Evolutionary conservation across 257 asterid genomes (phyloP).

Genomic region (Fraxinus quadrangulata): DNA sequence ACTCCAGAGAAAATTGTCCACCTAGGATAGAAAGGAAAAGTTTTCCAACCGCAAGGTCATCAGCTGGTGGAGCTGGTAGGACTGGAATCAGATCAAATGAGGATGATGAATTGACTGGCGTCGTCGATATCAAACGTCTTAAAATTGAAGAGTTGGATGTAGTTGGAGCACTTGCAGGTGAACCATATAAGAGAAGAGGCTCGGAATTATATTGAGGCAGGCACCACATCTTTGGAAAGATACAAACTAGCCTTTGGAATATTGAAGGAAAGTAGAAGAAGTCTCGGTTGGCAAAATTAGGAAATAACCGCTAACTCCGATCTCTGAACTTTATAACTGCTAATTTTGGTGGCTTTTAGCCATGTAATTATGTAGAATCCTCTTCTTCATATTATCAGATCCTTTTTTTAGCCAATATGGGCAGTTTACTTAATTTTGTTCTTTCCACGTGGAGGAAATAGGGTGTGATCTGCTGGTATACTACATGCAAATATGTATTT

Average conservation of each 20-base stretch:
- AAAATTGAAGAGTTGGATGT: constrained; percentile 59
- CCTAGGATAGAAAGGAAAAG: constrained; percentile 61
- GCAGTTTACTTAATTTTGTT: too few species aligned
- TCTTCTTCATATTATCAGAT: constrained; percentile 19
- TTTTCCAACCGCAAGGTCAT: constrained; percentile 58
- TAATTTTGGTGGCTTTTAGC: constrained; percentile 27
- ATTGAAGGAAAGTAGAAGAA: not conserved
- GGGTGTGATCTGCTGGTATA: too few species aligned
- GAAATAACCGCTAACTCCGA: not conserved
- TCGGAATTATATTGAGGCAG: constrained; percentile 68
- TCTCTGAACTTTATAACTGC: too few species aligned
- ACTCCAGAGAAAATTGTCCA: constrained; percentile 59
- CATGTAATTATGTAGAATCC: constrained; percentile 37
- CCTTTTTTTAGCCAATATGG: not conserved
- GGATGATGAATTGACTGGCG: constrained; percentile 60
- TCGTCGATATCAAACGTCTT: constrained; percentile 61
- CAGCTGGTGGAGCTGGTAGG: constrained; percentile 69
- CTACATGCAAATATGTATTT: too few species aligned
- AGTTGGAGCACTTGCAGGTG: constrained; percentile 51
- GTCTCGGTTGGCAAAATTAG: constrained; percentile 70
- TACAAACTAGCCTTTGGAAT: constrained; percentile 32
- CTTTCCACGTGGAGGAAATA: too few species aligned
- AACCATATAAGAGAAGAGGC: constrained; percentile 91
- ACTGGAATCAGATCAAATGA: constrained; percentile 85
- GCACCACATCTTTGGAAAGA: constrained; percentile 70